Conservation (phyloP, 805 yeast genomes). For the Kodamaea kaohsiungensis region DNA sequence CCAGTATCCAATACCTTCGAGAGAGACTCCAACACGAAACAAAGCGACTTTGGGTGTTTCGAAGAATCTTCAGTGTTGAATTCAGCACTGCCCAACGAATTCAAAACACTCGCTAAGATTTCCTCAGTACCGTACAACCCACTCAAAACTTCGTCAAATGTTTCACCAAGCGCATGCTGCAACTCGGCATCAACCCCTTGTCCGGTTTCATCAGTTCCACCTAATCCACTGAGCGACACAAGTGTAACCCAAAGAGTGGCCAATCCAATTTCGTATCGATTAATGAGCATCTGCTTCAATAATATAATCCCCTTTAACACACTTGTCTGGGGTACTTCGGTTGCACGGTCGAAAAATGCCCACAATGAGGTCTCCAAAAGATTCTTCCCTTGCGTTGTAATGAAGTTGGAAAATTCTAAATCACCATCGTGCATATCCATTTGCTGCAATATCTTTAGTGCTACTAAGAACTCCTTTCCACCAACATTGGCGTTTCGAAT, state of each 20-base stretch:
- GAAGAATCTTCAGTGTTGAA: slow-evolving; percentile 2
- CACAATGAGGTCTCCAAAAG: slow-evolving; percentile 20
- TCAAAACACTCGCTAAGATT: slow-evolving; percentile 17
- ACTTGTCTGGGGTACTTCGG: slow-evolving; percentile 10
- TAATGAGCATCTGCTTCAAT: slow-evolving; percentile 37
- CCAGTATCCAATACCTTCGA: slow-evolving; percentile 24
- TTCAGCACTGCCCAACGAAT: slow-evolving; percentile 12
- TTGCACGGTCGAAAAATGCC: slow-evolving; percentile 11
- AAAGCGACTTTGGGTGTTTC: slow-evolving; percentile 8
- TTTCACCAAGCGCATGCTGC: slow-evolving; percentile 28
- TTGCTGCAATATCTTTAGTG: slow-evolving; percentile 19
- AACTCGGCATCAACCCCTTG: slow-evolving; percentile 18
- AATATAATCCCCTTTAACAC: slow-evolving; percentile 34
- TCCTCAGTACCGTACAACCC: slow-evolving; percentile 27
- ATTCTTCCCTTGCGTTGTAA: slow-evolving; percentile 16
- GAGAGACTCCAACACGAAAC: slow-evolving; percentile 28
- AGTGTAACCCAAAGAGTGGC: slow-evolving; percentile 27
- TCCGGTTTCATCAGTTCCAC: not conserved
- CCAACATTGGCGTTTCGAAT: slow-evolving; percentile 9
- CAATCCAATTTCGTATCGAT: slow-evolving; percentile 20
- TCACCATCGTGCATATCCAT: slow-evolving; percentile 11
- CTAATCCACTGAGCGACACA: slow-evolving; percentile 17
- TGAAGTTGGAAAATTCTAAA: slow-evolving; percentile 16
- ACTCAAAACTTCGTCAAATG: slow-evolving; percentile 30
- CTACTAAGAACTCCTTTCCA: slow-evolving; percentile 16